Conservation (phyloP, 345 rosid genomes). For the Luvunga scandens region DNA sequence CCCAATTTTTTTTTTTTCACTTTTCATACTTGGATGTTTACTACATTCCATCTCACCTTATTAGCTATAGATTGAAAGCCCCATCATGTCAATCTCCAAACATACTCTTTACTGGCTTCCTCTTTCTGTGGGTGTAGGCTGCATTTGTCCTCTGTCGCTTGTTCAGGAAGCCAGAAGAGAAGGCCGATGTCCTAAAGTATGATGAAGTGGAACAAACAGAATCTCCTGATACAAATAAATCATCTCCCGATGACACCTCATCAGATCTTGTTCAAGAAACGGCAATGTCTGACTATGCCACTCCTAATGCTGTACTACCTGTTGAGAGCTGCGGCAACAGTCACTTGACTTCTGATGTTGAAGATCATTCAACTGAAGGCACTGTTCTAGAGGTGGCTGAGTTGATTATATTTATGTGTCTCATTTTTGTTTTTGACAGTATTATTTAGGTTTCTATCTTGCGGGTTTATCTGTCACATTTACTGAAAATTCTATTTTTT, state of each 20-base stretch:
- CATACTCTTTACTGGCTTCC: background rate
- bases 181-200: conserved; percentile 32
- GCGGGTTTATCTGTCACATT: too few relatives aligned
- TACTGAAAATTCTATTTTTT: background rate
- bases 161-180: conserved; percentile 73
- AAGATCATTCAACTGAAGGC: conserved; percentile 44
- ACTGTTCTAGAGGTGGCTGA: conserved; percentile 40
- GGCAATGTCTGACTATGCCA: conserved; percentile 18
- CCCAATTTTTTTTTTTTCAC: too few relatives aligned
- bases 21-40: too few relatives aligned
- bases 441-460: background rate
- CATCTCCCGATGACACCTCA: conserved; percentile 58
- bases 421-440: background rate
- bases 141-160: conserved; percentile 82
- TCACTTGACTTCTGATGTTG: conserved; percentile 47
- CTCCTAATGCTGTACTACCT: conserved; percentile 26
- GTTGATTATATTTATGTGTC: background rate
- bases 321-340: conserved; percentile 47
- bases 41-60: too few relatives aligned
- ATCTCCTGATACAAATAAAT: conserved; percentile 52
- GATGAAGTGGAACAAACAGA: conserved; percentile 51
- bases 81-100: too few relatives aligned
- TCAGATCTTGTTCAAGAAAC: conserved; percentile 66
- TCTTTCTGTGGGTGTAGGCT: conserved; percentile 30
- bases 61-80: too few relatives aligned